Conservation (phyloP, 495 filamentous ascomycete genomes). For the Penicillium canescens region DNA sequence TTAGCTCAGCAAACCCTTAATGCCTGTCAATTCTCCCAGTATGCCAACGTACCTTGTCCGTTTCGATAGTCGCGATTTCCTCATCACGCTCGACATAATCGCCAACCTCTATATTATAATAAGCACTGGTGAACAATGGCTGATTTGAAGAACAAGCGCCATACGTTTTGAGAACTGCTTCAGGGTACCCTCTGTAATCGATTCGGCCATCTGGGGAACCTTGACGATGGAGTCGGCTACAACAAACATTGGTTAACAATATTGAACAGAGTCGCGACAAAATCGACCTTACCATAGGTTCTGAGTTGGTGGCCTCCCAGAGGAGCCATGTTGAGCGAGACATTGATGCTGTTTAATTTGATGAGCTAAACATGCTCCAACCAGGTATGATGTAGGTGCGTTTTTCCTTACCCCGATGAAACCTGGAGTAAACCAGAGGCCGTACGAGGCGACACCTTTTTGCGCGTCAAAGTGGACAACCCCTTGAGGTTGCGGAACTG, state of each 20-base stretch:
- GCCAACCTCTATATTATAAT: constrained; percentile 64
- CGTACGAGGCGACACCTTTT: constrained; percentile 17
- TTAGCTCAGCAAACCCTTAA: constrained; percentile 4
- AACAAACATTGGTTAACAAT: not conserved
- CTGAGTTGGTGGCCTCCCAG: constrained; percentile 37
- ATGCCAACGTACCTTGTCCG: constrained; percentile 78
- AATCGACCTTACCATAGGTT: constrained; percentile 35
- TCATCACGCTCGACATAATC: constrained; percentile 96
- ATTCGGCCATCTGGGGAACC: constrained; percentile 98
- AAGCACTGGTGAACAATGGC: constrained; percentile 14
- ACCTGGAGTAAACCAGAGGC: constrained; percentile 31
- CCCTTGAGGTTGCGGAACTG: constrained; percentile 25
- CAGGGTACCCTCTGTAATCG: constrained; percentile 94
- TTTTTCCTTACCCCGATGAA: constrained; percentile 28
- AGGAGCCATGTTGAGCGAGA: constrained; percentile 29
- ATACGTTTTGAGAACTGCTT: constrained; percentile 91
- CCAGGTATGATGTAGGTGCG: not conserved
- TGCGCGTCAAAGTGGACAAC: constrained; percentile 25
- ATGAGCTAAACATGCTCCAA: constrained; percentile 11
- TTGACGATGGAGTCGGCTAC: constrained; percentile 81
- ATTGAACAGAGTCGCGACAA: too few relatives aligned
- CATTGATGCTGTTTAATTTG: constrained; percentile 22
- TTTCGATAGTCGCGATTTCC: constrained; percentile 98
- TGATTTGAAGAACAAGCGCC: not conserved
- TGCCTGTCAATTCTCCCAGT: not conserved